Conservation (phyloP, 371 early-diverging fungal genomes). For the Umbelopsis sp. region DNA sequence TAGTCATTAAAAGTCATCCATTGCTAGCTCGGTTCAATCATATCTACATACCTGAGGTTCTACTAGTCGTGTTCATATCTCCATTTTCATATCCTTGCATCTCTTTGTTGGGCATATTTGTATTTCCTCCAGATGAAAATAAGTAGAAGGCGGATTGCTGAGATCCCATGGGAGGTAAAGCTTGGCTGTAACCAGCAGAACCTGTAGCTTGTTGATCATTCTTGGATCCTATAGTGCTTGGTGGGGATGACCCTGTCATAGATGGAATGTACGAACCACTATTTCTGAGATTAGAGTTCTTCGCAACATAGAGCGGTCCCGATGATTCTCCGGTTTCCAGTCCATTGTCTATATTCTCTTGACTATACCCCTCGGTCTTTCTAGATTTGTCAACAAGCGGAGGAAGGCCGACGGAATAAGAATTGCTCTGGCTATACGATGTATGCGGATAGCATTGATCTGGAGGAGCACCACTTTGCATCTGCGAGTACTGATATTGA, state of each 20-base stretch:
- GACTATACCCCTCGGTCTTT: background rate
- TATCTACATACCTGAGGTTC: slow-evolving; percentile 21
- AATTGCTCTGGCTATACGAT: background rate
- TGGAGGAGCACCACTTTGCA: slow-evolving; percentile 11
- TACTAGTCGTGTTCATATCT: slow-evolving; percentile 10
- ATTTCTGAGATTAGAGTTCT: slow-evolving; percentile 1
- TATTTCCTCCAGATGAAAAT: background rate
- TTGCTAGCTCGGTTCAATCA: too few species aligned
- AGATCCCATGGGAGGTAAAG: slow-evolving; percentile 1
- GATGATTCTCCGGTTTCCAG: background rate
- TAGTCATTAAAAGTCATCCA: background rate
- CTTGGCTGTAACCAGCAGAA: background rate
- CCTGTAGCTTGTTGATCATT: background rate
- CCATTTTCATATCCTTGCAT: slow-evolving; percentile 15
- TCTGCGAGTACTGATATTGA: slow-evolving; percentile 14
- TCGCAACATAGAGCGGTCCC: background rate
- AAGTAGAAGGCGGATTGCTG: slow-evolving; percentile 2
- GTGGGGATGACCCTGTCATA: background rate
- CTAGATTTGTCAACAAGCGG: background rate
- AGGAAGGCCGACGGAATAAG: background rate
- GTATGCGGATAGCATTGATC: background rate
- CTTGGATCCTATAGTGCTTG: background rate
- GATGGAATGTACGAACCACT: background rate
- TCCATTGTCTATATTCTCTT: background rate
- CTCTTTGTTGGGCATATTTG: slow-evolving; percentile 13